Conservation (phyloP, 2,329 filamentous ascomycete genomes). For the Colletotrichum tropicale region DNA sequence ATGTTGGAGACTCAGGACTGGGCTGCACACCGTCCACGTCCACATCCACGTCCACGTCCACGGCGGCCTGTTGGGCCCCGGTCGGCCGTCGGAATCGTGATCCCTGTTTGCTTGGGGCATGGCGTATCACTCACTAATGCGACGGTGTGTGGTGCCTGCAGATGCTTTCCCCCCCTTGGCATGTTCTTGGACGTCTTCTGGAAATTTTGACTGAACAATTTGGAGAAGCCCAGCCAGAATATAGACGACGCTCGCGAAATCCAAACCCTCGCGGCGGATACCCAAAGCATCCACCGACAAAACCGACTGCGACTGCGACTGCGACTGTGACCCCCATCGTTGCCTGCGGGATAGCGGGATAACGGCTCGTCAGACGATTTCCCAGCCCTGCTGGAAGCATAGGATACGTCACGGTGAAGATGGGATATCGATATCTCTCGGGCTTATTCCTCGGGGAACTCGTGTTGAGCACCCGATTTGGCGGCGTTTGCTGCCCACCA, state of each 20-base stretch:
- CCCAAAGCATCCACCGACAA: not conserved
- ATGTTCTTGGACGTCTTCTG: conserved; percentile 11
- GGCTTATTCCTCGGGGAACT: not conserved
- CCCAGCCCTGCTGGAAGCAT: not conserved
- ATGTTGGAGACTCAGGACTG: not conserved
- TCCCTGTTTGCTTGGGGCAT: not conserved
- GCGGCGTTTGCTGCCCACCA: not conserved
- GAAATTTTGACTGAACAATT: not conserved
- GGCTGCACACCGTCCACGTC: not conserved
- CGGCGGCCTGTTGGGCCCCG: conserved; percentile 4
- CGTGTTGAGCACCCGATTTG: conserved; percentile 13
- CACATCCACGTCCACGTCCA: not conserved
- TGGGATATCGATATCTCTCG: not conserved
- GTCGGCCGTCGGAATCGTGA: conserved; percentile 12
- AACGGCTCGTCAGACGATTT: not conserved
- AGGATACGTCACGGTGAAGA: not conserved
- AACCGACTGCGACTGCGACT: not conserved
- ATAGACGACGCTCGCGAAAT: conserved; percentile 5
- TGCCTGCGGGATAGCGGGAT: not conserved
- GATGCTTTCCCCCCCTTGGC: not conserved
- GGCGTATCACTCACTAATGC: not conserved
- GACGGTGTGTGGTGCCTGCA: conserved; percentile 11
- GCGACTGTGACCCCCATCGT: not conserved
- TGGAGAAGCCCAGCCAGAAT: conserved; percentile 2
- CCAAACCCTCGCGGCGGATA: not conserved